These are phyloP conservation scores for Sphagnum magellanicum DNA, from an alignment of 228 moss, liverwort and hornwort species.

Conservation along the genomic window DNA sequence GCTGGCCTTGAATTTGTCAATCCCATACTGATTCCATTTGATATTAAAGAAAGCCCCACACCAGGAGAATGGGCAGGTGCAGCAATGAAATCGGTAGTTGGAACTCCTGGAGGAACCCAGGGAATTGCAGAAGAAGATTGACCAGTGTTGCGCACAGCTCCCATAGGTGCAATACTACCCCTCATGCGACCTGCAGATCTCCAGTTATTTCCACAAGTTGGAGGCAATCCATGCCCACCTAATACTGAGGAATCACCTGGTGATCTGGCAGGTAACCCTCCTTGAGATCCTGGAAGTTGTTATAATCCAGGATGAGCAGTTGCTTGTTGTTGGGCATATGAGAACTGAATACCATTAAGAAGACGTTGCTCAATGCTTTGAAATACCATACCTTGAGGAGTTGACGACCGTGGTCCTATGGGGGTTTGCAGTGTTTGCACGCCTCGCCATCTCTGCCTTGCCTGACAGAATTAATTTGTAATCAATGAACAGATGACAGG, in stretches of 20 bases:
- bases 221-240: slow-evolving; percentile 5
- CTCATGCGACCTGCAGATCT: slow-evolving; percentile 43
- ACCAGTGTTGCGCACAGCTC: slow-evolving; percentile 5
- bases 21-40: slow-evolving; percentile 1
- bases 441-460: slow-evolving; percentile 33
- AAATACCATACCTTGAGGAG: slow-evolving; percentile 9
- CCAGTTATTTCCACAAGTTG: slow-evolving; percentile 26
- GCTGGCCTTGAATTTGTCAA: slow-evolving; percentile 9
- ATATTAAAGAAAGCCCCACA: background rate
- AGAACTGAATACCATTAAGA: slow-evolving; percentile 13
- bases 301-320: slow-evolving; percentile 9
- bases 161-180: slow-evolving; percentile 15
- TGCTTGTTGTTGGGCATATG: slow-evolving; percentile 16
- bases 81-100: slow-evolving; percentile 7
- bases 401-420: slow-evolving; percentile 3
- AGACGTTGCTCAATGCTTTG: slow-evolving; percentile 6
- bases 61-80: background rate
- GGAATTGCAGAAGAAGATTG: slow-evolving; percentile 1
- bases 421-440: slow-evolving; percentile 1
- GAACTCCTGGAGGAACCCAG: background rate
- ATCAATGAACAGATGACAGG: slow-evolving; percentile 5
- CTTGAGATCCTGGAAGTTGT: slow-evolving; percentile 14
- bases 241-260: slow-evolving; percentile 6
- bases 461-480: slow-evolving; percentile 15
- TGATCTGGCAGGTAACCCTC: slow-evolving; percentile 15